These are phyloP conservation scores for Dothideomycetes sp. DNA, from an alignment of 2,329 filamentous ascomycete genomes.

Conservation along the genomic window DNA sequence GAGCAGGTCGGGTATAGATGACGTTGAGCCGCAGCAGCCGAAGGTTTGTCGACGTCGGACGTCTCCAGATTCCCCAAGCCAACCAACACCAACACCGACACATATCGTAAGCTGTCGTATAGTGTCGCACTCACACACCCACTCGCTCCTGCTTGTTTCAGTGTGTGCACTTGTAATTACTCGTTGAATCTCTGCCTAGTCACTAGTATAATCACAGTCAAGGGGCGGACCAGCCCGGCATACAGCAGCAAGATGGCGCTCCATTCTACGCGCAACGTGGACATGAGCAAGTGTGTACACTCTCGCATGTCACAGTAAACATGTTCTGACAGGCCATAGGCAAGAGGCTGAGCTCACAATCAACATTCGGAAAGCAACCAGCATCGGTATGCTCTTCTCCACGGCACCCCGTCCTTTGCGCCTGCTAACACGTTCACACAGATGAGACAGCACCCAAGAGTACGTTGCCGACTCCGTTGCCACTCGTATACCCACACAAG, in stretches of 20 bases:
- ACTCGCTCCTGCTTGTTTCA: background rate
- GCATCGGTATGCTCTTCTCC: slow-evolving; percentile 38
- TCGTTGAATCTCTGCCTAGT: too few relatives aligned
- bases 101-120: too few relatives aligned
- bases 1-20: background rate
- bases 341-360: slow-evolving; percentile 54
- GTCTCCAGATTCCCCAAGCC: background rate
- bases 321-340: slow-evolving; percentile 22
- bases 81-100: too few relatives aligned
- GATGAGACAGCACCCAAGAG: slow-evolving; percentile 59
- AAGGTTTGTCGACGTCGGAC: background rate
- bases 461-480: slow-evolving; percentile 21
- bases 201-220: too few relatives aligned
- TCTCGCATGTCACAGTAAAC: slow-evolving; percentile 22
- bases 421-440: slow-evolving; percentile 18
- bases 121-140: background rate
- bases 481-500: too few relatives aligned
- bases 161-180: background rate
- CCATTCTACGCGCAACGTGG: slow-evolving; percentile 42
- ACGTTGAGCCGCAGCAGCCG: background rate
- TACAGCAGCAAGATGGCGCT: slow-evolving; percentile 17
- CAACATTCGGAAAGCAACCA: slow-evolving; percentile 58
- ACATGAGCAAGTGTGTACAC: slow-evolving; percentile 47
- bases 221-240: too few relatives aligned
- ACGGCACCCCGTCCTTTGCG: slow-evolving; percentile 7